Base-by-base conservation (phyloP, 345 rosid species). In the Arabidopsis thaliana region DNA sequence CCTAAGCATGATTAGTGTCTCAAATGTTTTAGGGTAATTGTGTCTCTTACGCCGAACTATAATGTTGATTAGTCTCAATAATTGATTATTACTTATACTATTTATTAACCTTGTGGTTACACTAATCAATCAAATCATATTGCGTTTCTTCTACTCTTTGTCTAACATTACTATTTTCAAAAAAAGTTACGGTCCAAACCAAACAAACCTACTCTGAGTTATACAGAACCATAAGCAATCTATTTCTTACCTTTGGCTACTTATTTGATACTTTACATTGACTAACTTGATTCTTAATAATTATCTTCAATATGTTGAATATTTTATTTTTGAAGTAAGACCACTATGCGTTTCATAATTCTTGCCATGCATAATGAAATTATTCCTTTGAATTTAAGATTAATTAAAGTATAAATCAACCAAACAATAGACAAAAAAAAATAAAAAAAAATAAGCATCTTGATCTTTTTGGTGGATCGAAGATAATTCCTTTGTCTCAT, bases 401-500 rank as follows among this genome's bases (percentile, higher is more conserved):
- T 14, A 40, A 44, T 34, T 16, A 59, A 23, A 25, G 8, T 34
- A 28, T 24, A 32, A 67, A 22, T 30, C 68, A 75, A 30, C 28
- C 28, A 76, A 76, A 53, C 70, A 59, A 67, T 37, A 52, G 45
- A 56, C 50, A 41, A 56, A 42, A 24, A 5, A 11, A 55, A 10
- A 6, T n/a, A 1, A 5, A 59, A 30, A 59, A 52, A 42, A 61
- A 45, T 55, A 69, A 20, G 65, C 55, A 69, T 53, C 51, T 76
- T 69, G 75, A 76, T 59, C 59, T 69, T 69, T 76, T 53, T 69
- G 79, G 64, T 76, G 51, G 75, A 76, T 76, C 65, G 51, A 61
- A 61, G 65, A 76, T 76, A 36, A 76, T 76, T 69, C 79, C 79
- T 69, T 76, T 76, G 79, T 76, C 75, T 62, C 70, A 45, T 76